Conservation (phyloP, 1,284 basidiomycete species). For the Cystobasidium sp. region DNA sequence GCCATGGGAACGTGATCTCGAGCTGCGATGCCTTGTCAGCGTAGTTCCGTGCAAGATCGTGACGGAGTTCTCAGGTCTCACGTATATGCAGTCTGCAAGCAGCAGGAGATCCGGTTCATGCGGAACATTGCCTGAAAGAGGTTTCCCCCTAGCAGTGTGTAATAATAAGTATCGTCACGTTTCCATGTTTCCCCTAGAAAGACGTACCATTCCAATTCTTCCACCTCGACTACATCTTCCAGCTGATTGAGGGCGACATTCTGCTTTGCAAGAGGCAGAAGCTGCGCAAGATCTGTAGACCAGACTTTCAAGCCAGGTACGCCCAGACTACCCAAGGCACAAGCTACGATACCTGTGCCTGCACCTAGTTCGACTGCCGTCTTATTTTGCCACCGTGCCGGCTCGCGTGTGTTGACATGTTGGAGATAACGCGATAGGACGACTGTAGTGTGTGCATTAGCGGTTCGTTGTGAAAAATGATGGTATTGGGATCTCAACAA, state of each 20-base stretch:
- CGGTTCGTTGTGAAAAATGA: neutral
- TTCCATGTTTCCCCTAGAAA: neutral
- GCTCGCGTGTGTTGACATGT: conserved; percentile 28
- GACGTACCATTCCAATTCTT: conserved; percentile 47
- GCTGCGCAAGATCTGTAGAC: conserved; percentile 45
- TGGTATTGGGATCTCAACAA: neutral
- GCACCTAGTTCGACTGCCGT: conserved; percentile 47
- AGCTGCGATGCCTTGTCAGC: neutral
- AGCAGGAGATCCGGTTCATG: conserved; percentile 40
- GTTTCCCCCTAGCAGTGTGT: conserved; percentile 23
- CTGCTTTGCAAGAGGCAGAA: conserved; percentile 46
- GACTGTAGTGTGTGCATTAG: neutral
- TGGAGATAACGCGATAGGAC: conserved; percentile 46
- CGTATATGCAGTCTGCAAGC: conserved; percentile 48
- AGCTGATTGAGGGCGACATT: conserved; percentile 47
- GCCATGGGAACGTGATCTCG: conserved; percentile 29
- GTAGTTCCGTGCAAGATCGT: neutral
- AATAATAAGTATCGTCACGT: neutral
- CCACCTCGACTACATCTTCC: conserved; percentile 26
- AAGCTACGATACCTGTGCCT: conserved; percentile 46
- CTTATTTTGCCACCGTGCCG: conserved; percentile 39
- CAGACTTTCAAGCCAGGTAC: conserved; percentile 37
- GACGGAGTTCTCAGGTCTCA: conserved; percentile 43
- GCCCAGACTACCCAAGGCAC: conserved; percentile 41
- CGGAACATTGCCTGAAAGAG: conserved; percentile 23